phyloP scores from a whole-genome alignment of 108 stramenopile genomes.

The Discostella stelligeroides region DNA sequence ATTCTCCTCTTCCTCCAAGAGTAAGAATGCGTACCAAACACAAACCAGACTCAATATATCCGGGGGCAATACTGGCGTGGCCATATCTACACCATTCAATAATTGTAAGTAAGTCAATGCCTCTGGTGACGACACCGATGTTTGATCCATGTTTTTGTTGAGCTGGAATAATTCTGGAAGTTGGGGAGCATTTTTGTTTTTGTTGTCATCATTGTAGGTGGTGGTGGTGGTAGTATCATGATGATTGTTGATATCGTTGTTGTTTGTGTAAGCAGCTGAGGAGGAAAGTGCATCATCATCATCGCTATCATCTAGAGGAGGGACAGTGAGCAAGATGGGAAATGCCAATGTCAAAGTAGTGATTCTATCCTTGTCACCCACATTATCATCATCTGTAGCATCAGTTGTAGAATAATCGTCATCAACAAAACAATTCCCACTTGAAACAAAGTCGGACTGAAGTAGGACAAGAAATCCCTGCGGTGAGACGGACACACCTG shows the following conservation, averaged over 20 bases:
- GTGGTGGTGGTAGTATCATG: too few relatives aligned
- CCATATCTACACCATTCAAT: conserved; percentile 76
- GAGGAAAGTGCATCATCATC: too few relatives aligned
- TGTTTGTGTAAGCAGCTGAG: too few relatives aligned
- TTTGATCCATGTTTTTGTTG: conserved; percentile 36
- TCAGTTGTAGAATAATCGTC: neutral
- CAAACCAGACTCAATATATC: conserved; percentile 40
- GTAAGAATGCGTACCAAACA: conserved; percentile 42
- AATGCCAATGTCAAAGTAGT: neutral
- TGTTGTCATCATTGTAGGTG: neutral
- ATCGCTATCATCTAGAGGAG: neutral
- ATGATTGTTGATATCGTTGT: too few relatives aligned
- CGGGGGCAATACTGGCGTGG: conserved; percentile 71
- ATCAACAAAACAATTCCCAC: neutral
- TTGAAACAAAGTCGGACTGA: neutral
- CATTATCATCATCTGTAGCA: neutral
- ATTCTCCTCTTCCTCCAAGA: conserved; percentile 8
- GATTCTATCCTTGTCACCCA: neutral
- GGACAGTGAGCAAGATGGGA: conserved; percentile 20
- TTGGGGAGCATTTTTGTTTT: neutral
- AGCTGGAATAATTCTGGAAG: conserved; percentile 29
- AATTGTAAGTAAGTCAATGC: conserved; percentile 72
- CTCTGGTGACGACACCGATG: conserved; percentile 65
- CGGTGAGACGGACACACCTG: conserved; percentile 29
- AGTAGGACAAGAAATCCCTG: conserved; percentile 24